Evolutionary conservation across 441 rosid genomes (phyloP).

Genomic region (Sinapis alba): DNA sequence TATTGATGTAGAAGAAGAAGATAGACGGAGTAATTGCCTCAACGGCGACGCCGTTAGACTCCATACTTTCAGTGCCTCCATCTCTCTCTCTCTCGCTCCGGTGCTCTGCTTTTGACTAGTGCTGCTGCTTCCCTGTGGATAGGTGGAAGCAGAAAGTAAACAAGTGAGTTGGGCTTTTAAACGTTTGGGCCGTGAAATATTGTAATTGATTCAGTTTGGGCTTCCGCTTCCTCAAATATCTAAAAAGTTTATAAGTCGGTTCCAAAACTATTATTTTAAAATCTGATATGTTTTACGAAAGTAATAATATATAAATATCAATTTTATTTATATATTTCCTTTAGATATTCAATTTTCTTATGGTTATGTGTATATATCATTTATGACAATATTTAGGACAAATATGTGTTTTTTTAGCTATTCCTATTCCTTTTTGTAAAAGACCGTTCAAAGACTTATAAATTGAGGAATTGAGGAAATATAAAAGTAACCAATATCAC

Average conservation of each 20-base stretch:
- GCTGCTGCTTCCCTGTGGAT: conserved; percentile 20
- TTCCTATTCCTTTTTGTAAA: not conserved
- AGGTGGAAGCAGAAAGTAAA: conserved; percentile 15
- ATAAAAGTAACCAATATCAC: not conserved
- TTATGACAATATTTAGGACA: no score
- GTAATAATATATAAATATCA: no score
- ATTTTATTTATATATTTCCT: no score
- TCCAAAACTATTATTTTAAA: not conserved
- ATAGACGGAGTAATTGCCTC: conserved; percentile 53
- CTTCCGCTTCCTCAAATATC: not conserved
- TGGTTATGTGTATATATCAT: no score
- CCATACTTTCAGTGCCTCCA: conserved; percentile 72
- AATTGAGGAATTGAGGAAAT: not conserved
- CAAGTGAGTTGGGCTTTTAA: conserved; percentile 9
- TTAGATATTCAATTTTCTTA: no score
- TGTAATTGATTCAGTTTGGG: not conserved
- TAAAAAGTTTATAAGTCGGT: not conserved
- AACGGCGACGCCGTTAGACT: conserved; percentile 61
- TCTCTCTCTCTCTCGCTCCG: conserved; percentile 26
- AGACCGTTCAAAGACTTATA: not conserved
- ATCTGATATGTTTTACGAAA: no score
- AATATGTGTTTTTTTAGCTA: no score
- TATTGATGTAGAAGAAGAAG: conserved; percentile 30
- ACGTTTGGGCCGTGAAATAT: not conserved
- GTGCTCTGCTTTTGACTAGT: not conserved